These are phyloP conservation scores for Tolypocladium tundrense DNA, from an alignment of 2,329 filamentous ascomycete genomes.

Conservation along the genomic window DNA sequence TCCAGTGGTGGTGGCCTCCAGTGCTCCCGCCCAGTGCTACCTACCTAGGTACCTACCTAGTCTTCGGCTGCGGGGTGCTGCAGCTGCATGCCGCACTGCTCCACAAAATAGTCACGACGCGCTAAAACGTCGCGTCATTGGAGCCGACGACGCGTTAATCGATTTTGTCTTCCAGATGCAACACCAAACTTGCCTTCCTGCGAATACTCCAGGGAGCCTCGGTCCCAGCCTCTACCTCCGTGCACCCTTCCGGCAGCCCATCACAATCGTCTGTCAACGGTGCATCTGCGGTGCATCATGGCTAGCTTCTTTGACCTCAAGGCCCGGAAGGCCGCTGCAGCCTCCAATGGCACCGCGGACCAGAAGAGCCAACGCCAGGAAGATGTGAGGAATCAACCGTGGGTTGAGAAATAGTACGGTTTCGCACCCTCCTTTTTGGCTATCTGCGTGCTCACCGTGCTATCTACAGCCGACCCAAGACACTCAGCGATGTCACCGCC, in stretches of 20 bases:
- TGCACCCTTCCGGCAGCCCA: not conserved
- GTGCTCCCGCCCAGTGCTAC: not conserved
- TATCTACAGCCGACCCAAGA: constrained; percentile 70
- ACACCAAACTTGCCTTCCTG: not conserved
- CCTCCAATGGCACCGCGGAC: constrained; percentile 49
- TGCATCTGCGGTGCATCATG: constrained; percentile 38
- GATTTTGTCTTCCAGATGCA: constrained; percentile 8
- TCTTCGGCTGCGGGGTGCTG: not conserved
- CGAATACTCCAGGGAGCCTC: not conserved
- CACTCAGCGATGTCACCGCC: constrained; percentile 85
- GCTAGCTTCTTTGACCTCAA: constrained; percentile 94
- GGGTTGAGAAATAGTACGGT: constrained; percentile 98
- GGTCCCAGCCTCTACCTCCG: not conserved
- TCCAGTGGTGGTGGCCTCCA: not conserved
- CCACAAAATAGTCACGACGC: not conserved
- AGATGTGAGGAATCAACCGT: constrained; percentile 66
- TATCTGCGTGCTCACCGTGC: constrained; percentile 15
- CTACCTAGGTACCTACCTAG: not conserved
- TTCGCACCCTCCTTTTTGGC: not conserved
- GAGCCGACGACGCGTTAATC: constrained; percentile 17
- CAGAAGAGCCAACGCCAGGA: constrained; percentile 53
- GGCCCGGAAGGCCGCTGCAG: constrained; percentile 70
- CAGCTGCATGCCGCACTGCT: not conserved
- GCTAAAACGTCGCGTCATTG: not conserved
- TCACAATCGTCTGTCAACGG: not conserved